These are phyloP conservation scores for Boletus hoseneyae DNA, from an alignment of 1,284 basidiomycete genomes.

Conservation along the genomic window DNA sequence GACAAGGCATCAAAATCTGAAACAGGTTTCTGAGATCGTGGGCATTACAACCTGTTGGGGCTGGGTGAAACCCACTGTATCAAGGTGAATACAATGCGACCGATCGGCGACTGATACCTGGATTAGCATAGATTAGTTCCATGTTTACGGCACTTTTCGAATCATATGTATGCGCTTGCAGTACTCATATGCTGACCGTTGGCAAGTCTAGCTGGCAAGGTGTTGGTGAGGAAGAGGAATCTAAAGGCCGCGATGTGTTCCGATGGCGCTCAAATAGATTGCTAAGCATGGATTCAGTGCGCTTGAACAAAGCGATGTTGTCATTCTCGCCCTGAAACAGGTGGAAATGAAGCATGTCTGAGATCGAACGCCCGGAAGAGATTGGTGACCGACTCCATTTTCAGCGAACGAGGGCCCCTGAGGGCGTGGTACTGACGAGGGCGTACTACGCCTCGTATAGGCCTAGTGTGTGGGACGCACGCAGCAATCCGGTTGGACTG, in stretches of 20 bases:
- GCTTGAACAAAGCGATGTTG: slow-evolving; percentile 29
- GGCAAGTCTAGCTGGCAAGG: too few species aligned
- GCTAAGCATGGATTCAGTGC: slow-evolving; percentile 13
- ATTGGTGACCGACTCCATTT: slow-evolving; percentile 8
- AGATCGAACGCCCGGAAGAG: neutral
- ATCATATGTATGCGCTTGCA: slow-evolving; percentile 56
- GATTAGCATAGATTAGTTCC: slow-evolving; percentile 45
- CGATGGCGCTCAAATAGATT: slow-evolving; percentile 14
- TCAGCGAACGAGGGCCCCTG: slow-evolving; percentile 47
- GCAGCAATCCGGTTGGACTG: neutral
- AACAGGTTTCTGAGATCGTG: slow-evolving; percentile 36
- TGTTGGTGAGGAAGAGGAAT: too few species aligned
- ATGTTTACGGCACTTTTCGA: slow-evolving; percentile 58
- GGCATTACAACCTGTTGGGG: slow-evolving; percentile 32
- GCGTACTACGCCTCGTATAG: slow-evolving; percentile 20
- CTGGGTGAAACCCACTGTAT: slow-evolving; percentile 34
- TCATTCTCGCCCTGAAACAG: slow-evolving; percentile 31
- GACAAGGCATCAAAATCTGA: neutral
- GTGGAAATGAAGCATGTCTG: slow-evolving; percentile 26
- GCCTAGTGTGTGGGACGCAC: too few species aligned
- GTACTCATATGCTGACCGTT: too few species aligned
- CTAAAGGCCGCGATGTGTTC: too few species aligned
- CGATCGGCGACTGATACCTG: slow-evolving; percentile 25
- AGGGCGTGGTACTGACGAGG: too few species aligned
- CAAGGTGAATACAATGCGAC: slow-evolving; percentile 42